phyloP scores from a whole-genome alignment of 257 asterid genomes.

The Lycium barbarum region DNA sequence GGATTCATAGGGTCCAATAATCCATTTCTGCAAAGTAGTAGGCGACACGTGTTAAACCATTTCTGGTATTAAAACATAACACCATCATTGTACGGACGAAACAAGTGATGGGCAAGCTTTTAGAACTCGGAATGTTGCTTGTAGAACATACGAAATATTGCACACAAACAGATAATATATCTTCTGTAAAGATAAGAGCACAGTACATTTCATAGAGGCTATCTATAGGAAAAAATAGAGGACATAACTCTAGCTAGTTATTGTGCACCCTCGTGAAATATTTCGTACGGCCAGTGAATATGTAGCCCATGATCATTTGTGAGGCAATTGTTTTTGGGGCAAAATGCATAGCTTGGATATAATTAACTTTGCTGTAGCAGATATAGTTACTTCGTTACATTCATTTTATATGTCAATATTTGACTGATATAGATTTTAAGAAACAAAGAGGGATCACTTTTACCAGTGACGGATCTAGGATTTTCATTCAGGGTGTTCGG shows the following conservation, averaged over 20 bases:
- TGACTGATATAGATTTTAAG: no score
- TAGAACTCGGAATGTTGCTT: conserved; percentile 41
- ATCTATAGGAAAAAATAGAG: neutral
- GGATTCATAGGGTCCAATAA: neutral
- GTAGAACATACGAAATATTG: neutral
- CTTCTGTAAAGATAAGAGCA: neutral
- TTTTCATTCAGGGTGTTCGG: no score
- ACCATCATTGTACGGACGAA: conserved; percentile 50
- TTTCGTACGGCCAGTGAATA: neutral
- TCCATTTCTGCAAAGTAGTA: neutral
- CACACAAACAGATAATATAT: neutral
- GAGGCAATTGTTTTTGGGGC: neutral
- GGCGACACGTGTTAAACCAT: neutral
- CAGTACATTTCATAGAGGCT: neutral
- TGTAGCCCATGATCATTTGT: conserved; percentile 11
- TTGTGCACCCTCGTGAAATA: conserved; percentile 23
- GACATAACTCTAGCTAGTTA: conserved; percentile 3
- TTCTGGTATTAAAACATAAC: neutral
- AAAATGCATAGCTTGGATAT: no score
- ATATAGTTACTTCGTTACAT: no score
- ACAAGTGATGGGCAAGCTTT: conserved; percentile 43
- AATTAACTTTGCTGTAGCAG: no score
- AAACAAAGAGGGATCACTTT: no score
- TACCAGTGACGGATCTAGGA: no score
- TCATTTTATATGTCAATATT: no score